Evolutionary conservation across 75 land plant genomes (phyloP).

Genomic region (Picea sitchensis): DNA sequence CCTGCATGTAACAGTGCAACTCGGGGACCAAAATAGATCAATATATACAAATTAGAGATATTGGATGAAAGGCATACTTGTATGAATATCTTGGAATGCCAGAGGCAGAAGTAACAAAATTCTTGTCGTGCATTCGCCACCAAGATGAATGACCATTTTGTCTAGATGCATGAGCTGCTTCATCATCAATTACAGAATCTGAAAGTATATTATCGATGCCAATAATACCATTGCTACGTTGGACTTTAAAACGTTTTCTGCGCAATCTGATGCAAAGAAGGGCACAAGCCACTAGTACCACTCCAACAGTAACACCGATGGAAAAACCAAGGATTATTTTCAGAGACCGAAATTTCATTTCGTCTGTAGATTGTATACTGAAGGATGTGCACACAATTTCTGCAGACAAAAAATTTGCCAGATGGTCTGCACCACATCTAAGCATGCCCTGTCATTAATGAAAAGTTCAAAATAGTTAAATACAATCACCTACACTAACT

Average conservation of each 20-base stretch:
- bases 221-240: conserved; percentile 31
- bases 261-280: conserved; percentile 51
- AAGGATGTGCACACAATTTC: neutral
- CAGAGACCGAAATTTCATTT: conserved; percentile 32
- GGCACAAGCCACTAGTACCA: conserved; percentile 47
- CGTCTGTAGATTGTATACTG: neutral
- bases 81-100: conserved; percentile 78
- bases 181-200: conserved; percentile 23
- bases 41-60: conserved; percentile 3
- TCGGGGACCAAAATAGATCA: neutral
- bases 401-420: neutral
- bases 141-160: conserved; percentile 17
- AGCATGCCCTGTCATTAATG: neutral
- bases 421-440: neutral
- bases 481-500: neutral
- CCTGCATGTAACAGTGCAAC: too few relatives aligned
- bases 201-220: conserved; percentile 56
- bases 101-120: conserved; percentile 50
- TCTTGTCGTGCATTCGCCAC: conserved; percentile 40
- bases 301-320: conserved; percentile 64
- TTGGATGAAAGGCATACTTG: conserved; percentile 48
- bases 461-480: neutral
- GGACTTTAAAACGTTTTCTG: conserved; percentile 31
- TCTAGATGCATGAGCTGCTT: conserved; percentile 12
- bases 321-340: conserved; percentile 67